Percentiles rank a stretch among this genome's conserved stretches.
Conservation (phyloP, 768 basidiomycete genomes). For the Chalciporus piperatus region DNA sequence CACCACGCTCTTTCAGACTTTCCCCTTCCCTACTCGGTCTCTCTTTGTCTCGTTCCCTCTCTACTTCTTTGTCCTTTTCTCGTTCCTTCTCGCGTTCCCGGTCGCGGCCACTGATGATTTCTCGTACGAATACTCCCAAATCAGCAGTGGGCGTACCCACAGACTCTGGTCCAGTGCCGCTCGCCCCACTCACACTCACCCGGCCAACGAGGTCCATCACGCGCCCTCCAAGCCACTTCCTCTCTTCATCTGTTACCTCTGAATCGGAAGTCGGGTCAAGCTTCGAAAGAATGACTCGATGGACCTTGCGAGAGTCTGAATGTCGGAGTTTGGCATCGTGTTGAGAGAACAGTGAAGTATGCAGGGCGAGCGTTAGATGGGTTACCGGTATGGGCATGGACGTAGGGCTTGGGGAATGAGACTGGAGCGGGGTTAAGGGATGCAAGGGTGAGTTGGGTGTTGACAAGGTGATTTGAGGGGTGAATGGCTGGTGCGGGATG, state of each 20-base stretch:
- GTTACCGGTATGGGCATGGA: conserved; percentile 1
- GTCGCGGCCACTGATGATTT: conserved; percentile 36
- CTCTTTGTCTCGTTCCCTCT: conserved; percentile 38
- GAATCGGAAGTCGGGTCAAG: conserved; percentile 41
- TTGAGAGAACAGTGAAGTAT: conserved; percentile 23
- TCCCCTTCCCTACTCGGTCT: conserved; percentile 36
- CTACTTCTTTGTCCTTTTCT: conserved; percentile 34
- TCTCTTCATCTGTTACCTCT: conserved; percentile 31
- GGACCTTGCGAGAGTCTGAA: conserved; percentile 57
- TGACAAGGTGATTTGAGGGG: not conserved
- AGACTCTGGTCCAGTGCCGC: conserved; percentile 36
- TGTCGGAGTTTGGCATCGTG: conserved; percentile 30
- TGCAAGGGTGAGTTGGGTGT: conserved; percentile 5
- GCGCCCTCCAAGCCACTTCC: conserved; percentile 30
- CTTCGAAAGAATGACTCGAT: conserved; percentile 59
- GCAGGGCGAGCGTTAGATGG: conserved; percentile 26
- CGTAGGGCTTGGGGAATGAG: conserved; percentile 13
- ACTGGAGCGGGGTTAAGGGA: conserved; percentile 9
- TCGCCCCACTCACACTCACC: conserved; percentile 31
- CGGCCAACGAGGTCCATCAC: conserved; percentile 41
- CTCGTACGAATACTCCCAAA: conserved; percentile 48
- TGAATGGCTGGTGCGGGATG: conserved; percentile 6
- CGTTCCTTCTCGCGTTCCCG: conserved; percentile 24
- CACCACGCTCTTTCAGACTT: conserved; percentile 25
- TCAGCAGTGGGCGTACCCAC: conserved; percentile 51